Evolutionary conservation across 257 asterid genomes (phyloP).

Genomic region (Rhazya stricta): DNA sequence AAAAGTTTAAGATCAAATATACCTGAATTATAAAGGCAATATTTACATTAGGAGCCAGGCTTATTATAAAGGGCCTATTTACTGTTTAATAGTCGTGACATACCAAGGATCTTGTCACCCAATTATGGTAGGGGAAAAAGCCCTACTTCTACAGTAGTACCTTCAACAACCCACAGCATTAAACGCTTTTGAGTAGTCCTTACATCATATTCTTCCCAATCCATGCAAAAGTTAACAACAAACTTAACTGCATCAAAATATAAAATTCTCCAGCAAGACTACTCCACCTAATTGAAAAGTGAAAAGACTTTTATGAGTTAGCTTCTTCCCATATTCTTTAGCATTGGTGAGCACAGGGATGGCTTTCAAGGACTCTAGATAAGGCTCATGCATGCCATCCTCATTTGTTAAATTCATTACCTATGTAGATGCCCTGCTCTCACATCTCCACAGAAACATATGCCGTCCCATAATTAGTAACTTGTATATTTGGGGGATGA

Average conservation of each 20-base stretch:
- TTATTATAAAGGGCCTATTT: not conserved
- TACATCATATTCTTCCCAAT: not conserved
- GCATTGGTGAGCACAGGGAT: not conserved
- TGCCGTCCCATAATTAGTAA: not conserved
- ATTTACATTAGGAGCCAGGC: not conserved
- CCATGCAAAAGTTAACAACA: not conserved
- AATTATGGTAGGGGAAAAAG: not conserved
- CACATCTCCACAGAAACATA: not conserved
- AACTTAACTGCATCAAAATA: not conserved
- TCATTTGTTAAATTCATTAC: not conserved
- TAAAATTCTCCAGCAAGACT: not conserved
- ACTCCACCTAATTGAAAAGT: not conserved
- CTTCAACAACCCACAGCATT: not conserved
- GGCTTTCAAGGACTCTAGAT: not conserved
- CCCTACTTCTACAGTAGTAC: not conserved
- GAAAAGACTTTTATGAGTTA: not conserved
- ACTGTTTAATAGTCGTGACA: too few relatives aligned
- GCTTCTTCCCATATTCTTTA: not conserved
- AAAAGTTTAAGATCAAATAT: not conserved
- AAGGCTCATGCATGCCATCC: not conserved
- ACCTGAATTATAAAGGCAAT: not conserved
- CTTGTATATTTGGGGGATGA: not conserved
- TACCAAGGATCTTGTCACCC: not conserved
- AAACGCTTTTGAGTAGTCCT: not conserved
- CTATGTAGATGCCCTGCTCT: not conserved